A percentile compares a stretch with the other conserved stretches of the same genome.
phyloP scores from a whole-genome alignment of 2,329 filamentous ascomycete species.

The Aspergillus clavatus region DNA sequence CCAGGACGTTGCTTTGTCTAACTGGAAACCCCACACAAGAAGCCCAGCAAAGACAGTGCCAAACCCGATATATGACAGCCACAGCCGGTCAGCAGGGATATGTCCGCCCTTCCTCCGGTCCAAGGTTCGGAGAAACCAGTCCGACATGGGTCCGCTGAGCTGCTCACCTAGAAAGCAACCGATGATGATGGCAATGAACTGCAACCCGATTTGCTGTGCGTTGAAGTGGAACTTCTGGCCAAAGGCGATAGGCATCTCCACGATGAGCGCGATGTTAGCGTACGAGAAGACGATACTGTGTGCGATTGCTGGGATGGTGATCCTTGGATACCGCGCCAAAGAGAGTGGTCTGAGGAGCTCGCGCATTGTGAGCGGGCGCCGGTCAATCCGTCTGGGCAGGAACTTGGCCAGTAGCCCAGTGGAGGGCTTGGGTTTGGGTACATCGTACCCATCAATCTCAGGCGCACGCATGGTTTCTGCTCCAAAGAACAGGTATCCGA shows the following conservation, averaged over 20 bases:
- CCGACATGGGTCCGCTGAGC: slow-evolving; percentile 50
- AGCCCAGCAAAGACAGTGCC: slow-evolving; percentile 49
- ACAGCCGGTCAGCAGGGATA: slow-evolving; percentile 50
- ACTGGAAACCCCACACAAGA: slow-evolving; percentile 52
- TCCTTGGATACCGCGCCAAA: slow-evolving; percentile 40
- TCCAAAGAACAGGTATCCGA: slow-evolving; percentile 50
- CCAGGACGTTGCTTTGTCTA: slow-evolving; percentile 46
- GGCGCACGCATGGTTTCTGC: slow-evolving; percentile 51
- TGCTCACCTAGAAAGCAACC: slow-evolving; percentile 57
- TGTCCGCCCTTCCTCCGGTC: slow-evolving; percentile 22
- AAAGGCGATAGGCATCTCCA: slow-evolving; percentile 57
- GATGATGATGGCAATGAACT: slow-evolving; percentile 54
- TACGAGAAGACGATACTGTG: slow-evolving; percentile 56
- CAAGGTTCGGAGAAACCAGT: slow-evolving; percentile 47
- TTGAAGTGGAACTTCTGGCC: slow-evolving; percentile 52
- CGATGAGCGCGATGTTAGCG: slow-evolving; percentile 48
- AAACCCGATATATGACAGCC: slow-evolving; percentile 53
- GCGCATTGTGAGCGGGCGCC: slow-evolving; percentile 37
- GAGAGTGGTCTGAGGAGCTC: slow-evolving; percentile 50
- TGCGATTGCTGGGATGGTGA: slow-evolving; percentile 48
- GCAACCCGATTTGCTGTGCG: slow-evolving; percentile 53
- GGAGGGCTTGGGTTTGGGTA: slow-evolving; percentile 24
- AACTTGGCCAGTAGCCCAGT: slow-evolving; percentile 30
- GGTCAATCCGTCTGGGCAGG: slow-evolving; percentile 45
- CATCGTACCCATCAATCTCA: slow-evolving; percentile 33